These are phyloP conservation scores for Monilinia aucupariae DNA, from an alignment of 2,329 filamentous ascomycete genomes.

Conservation along the genomic window DNA sequence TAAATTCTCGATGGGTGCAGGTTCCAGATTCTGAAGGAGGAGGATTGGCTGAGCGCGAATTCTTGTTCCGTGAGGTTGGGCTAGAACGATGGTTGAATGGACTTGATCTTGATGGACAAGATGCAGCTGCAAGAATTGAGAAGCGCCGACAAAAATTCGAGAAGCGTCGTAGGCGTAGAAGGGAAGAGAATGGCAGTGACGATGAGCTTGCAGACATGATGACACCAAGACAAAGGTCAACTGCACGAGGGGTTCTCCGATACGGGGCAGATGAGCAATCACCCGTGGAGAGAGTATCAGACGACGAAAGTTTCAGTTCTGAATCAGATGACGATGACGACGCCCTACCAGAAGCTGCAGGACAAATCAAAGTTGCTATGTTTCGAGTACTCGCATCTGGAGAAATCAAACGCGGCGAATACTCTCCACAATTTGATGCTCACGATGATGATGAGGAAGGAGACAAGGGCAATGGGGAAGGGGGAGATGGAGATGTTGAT, in stretches of 20 bases:
- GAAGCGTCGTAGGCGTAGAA: constrained; percentile 60
- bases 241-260: constrained; percentile 55
- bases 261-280: constrained; percentile 74
- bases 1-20: constrained; percentile 96
- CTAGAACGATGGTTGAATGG: constrained; percentile 96
- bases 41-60: constrained; percentile 91
- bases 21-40: constrained; percentile 87
- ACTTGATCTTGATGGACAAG: constrained; percentile 86
- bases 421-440: constrained; percentile 94
- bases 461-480: constrained; percentile 44
- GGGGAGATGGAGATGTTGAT: constrained; percentile 71
- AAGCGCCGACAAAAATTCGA: constrained; percentile 78
- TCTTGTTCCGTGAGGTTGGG: constrained; percentile 93
- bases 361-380: constrained; percentile 96
- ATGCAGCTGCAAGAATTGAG: constrained; percentile 84
- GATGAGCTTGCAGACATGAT: constrained; percentile 42
- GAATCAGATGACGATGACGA: constrained; percentile 70
- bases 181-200: constrained; percentile 43
- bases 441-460: constrained; percentile 73
- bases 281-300: constrained; percentile 63
- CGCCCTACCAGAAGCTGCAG: constrained; percentile 86
- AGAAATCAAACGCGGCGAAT: constrained; percentile 96
- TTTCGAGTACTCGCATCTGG: constrained; percentile 93
- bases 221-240: constrained; percentile 10
- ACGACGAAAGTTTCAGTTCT: constrained; percentile 64